Conservation (phyloP, 2,329 filamentous ascomycete genomes). For the Amylocarpus encephaloides region DNA sequence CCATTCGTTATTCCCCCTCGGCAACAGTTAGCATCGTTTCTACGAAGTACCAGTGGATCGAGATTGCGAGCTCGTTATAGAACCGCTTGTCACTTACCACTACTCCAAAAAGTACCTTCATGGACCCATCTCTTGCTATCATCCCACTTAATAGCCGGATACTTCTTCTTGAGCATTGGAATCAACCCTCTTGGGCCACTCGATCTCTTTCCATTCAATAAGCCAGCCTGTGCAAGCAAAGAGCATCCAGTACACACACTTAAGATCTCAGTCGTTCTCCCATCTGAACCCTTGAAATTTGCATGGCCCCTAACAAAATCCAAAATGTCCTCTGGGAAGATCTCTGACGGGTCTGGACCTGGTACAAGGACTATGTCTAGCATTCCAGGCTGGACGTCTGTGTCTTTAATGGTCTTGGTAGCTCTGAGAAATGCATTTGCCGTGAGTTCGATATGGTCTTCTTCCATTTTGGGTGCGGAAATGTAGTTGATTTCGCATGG, state of each 20-base stretch:
- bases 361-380: constrained; percentile 47
- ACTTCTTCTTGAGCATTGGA: constrained; percentile 30
- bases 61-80: not conserved
- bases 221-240: constrained; percentile 42
- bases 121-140: constrained; percentile 45
- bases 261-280: constrained; percentile 40
- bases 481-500: too few relatives aligned
- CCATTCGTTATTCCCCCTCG: constrained; percentile 47
- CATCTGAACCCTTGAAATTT: constrained; percentile 17
- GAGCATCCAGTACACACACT: constrained; percentile 47
- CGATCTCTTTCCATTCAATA: constrained; percentile 40
- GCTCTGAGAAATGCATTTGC: constrained; percentile 35
- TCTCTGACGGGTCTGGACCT: constrained; percentile 39
- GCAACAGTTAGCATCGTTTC: constrained; percentile 5
- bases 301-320: constrained; percentile 41
- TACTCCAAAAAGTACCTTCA: constrained; percentile 50
- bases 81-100: constrained; percentile 32
- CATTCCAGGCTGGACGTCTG: constrained; percentile 43
- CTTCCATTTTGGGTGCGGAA: too few relatives aligned
- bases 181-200: constrained; percentile 44
- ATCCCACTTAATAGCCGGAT: constrained; percentile 36
- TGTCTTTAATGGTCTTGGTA: constrained; percentile 40
- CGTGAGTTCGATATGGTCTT: constrained; percentile 31
- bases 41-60: too few relatives aligned
- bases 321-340: constrained; percentile 32